Conservation (phyloP, 140 eudicot genomes). For the Anethum foeniculum region DNA sequence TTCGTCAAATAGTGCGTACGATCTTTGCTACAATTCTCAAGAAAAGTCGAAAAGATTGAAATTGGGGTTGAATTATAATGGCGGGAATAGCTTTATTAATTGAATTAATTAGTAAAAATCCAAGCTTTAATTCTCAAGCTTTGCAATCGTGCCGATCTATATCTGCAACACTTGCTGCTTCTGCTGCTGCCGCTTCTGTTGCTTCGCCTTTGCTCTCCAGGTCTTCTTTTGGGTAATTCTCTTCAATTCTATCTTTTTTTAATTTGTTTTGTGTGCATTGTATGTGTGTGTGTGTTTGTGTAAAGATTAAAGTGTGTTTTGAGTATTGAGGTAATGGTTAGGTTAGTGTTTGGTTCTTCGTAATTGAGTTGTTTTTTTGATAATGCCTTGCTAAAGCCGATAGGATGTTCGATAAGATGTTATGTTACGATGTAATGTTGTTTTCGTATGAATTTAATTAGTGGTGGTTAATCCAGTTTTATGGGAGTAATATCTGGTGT, state of each 20-base stretch:
- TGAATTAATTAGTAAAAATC: conserved; percentile 60
- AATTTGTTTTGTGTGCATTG: neutral
- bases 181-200: conserved; percentile 54
- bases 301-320: neutral
- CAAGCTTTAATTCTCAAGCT: conserved; percentile 31
- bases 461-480: neutral
- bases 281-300: neutral
- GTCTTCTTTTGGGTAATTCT: conserved; percentile 24
- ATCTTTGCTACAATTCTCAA: neutral
- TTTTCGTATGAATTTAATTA: neutral
- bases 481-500: neutral
- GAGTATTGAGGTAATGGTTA: neutral
- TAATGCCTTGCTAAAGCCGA: too few relatives aligned
- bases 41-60: neutral
- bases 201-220: conserved; percentile 53
- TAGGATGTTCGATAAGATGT: too few relatives aligned
- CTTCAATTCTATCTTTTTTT: neutral
- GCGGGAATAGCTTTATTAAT: conserved; percentile 57
- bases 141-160: conserved; percentile 44
- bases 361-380: neutral
- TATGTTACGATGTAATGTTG: too few relatives aligned
- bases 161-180: conserved; percentile 49
- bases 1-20: neutral
- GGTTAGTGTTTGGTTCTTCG: neutral
- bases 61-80: conserved; percentile 23